Evolutionary conservation across 306 rosid genomes (phyloP).

Genomic region (Cercis canadensis): DNA sequence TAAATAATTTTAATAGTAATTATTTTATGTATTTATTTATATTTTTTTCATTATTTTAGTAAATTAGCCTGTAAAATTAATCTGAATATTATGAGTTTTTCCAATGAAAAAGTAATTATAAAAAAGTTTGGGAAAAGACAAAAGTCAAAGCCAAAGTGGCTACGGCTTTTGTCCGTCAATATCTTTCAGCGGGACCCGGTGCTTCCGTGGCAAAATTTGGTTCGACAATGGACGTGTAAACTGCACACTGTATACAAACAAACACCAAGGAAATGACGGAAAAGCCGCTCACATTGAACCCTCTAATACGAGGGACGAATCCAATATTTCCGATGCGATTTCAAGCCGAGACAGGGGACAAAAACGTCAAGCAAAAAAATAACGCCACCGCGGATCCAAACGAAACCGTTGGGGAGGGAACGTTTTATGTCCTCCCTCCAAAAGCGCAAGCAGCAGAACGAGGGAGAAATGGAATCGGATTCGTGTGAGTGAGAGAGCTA

Average conservation of each 20-base stretch:
- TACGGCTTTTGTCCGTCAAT: too few species aligned
- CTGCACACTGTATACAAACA: not conserved
- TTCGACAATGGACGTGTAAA: conserved; percentile 56
- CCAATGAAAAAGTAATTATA: too few species aligned
- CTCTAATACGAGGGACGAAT: too few species aligned
- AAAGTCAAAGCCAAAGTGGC: too few species aligned
- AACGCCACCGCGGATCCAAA: conserved; percentile 19
- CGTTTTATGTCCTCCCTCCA: conserved; percentile 15
- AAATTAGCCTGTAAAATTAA: too few species aligned
- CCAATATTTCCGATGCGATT: not conserved
- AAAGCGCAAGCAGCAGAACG: conserved; percentile 11
- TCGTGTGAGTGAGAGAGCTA: not conserved
- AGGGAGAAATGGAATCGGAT: not conserved
- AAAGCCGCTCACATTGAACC: not conserved
- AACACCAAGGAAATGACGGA: conserved; percentile 28
- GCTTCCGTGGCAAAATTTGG: conserved; percentile 53
- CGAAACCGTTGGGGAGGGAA: conserved; percentile 19
- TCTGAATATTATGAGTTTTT: too few species aligned
- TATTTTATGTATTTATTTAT: too few species aligned
- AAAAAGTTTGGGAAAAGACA: too few species aligned
- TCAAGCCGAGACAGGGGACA: conserved; percentile 18
- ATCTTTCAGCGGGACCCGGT: not conserved
- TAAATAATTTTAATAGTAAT: too few species aligned
- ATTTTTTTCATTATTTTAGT: too few species aligned
- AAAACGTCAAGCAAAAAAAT: conserved; percentile 39